phyloP scores from a whole-genome alignment of 345 rosid species.

The Dimocarpus longan region DNA sequence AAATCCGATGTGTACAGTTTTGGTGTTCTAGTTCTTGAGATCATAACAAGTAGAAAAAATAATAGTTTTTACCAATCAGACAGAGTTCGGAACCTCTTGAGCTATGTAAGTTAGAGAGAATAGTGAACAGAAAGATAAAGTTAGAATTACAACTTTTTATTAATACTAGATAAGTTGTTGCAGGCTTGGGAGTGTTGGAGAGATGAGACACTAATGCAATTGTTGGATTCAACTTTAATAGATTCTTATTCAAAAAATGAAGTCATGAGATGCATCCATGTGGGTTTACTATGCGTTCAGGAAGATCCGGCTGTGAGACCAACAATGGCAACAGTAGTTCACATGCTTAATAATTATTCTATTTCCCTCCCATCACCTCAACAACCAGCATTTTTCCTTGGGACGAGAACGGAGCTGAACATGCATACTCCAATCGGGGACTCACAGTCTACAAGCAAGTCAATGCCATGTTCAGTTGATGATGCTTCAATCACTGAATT shows the following conservation, averaged over 20 bases:
- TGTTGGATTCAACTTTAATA: too few species aligned
- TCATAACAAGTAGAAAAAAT: slow-evolving; percentile 35
- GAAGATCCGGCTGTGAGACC: too few species aligned
- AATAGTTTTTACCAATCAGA: neutral
- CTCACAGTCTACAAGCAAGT: slow-evolving; percentile 19
- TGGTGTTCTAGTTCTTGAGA: slow-evolving; percentile 41
- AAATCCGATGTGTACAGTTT: slow-evolving; percentile 46
- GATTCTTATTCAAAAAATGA: too few species aligned
- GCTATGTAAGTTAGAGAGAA: too few species aligned
- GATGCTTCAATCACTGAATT: slow-evolving; percentile 39
- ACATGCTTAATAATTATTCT: too few species aligned
- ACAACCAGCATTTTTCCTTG: slow-evolving; percentile 22
- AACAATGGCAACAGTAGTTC: too few species aligned
- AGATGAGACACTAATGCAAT: too few species aligned
- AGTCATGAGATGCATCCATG: too few species aligned
- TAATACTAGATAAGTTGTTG: neutral
- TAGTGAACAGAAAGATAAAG: neutral
- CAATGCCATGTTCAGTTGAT: slow-evolving; percentile 33
- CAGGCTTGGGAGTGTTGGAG: too few species aligned
- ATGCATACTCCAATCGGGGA: neutral
- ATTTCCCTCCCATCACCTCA: neutral
- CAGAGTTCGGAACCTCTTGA: too few species aligned
- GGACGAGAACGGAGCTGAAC: neutral
- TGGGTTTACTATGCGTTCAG: too few species aligned
- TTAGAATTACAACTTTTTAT: neutral